Evolutionary conservation across 495 filamentous ascomycete species (phyloP), one percentile per base, ranked within the genome.

Genomic region (Zalerion maritima): DNA sequence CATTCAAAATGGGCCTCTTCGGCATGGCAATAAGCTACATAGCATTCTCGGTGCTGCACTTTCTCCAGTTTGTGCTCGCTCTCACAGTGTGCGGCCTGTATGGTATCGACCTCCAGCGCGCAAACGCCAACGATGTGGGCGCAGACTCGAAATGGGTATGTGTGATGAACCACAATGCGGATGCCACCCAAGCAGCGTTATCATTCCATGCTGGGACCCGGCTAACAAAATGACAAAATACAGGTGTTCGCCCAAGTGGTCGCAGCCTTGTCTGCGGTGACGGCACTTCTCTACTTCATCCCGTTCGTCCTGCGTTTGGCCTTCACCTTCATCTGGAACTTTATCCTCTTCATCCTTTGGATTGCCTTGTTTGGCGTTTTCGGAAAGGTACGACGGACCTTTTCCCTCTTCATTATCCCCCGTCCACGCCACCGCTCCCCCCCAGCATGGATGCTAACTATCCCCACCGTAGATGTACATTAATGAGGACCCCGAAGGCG

Each of bases 351-450:
- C 40, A 55, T 84, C 17, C 58, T 91, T 9, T 92, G 77, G 78
- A 65, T 79, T 43, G 68, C 69, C 2, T 60, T 89, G 22, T 92
- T 94, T 52, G 83, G 81, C 14, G 43, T 83, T 17, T 91, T 92
- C 50, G 85, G 71, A 28, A 70, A 37, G 24, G 53, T 55, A 35
- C 11, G 49, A n/a, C n/a, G n/a, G n/a, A n/a, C n/a, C n/a, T n/a
- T n/a, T 38, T 16, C 2, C 3, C 16, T 18, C 12, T 2, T 15
- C 3, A 2, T 9, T 5, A 11, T 7, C 20, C 13, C 13, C 2
- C 14, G 8, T 21, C 16, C 9, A 38, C 13, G 3, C 3, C 2
- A 14, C 4, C n/a, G 13, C 2, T 5, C 31, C 17, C 15, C n/a
- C 14, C 13, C 14, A 5, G 6, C 6, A 1, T 6, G 22, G 34